A percentile compares a stretch with the other conserved stretches of the same genome.
Conservation (phyloP, 164 flowering plant species). For the Taxillus chinensis region DNA sequence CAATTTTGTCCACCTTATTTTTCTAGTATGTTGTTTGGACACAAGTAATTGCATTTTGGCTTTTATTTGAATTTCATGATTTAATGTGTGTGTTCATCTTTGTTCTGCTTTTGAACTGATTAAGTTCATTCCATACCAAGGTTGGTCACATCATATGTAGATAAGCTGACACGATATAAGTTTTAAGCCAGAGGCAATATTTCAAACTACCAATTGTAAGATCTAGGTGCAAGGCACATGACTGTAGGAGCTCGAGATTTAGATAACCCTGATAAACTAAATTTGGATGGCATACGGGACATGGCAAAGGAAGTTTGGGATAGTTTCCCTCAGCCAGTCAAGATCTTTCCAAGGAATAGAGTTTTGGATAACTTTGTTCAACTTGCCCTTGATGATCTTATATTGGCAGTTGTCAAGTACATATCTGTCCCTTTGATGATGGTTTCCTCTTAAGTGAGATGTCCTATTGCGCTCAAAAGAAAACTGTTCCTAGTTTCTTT, state of each 20-base stretch:
- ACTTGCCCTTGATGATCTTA: constrained; percentile 47
- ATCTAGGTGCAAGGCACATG: constrained; percentile 33
- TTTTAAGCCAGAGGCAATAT: constrained; percentile 12
- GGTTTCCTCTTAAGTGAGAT: constrained; percentile 72
- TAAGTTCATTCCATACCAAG: constrained; percentile 12
- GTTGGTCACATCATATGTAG: constrained; percentile 4
- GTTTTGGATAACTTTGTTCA: constrained; percentile 46
- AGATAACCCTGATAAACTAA: constrained; percentile 35
- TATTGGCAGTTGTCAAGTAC: constrained; percentile 43
- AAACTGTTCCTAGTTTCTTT: constrained; percentile 51
- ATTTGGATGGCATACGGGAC: constrained; percentile 27
- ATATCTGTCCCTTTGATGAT: constrained; percentile 52
- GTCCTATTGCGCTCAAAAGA: constrained; percentile 83
- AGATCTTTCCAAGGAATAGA: constrained; percentile 68
- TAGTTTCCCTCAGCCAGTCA: constrained; percentile 61
- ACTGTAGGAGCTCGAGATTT: constrained; percentile 32
- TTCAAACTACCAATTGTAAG: constrained; percentile 11
- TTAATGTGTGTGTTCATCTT: not conserved
- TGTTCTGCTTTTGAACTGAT: not conserved
- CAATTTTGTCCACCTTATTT: not conserved
- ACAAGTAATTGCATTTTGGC: too few relatives aligned
- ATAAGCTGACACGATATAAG: constrained; percentile 7
- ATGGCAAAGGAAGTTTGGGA: constrained; percentile 48
- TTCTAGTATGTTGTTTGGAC: too few relatives aligned
- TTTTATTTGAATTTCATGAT: constrained; percentile 5